Conservation (phyloP, 352 stramenopile genomes). For the Phytopythium oedochilum region DNA sequence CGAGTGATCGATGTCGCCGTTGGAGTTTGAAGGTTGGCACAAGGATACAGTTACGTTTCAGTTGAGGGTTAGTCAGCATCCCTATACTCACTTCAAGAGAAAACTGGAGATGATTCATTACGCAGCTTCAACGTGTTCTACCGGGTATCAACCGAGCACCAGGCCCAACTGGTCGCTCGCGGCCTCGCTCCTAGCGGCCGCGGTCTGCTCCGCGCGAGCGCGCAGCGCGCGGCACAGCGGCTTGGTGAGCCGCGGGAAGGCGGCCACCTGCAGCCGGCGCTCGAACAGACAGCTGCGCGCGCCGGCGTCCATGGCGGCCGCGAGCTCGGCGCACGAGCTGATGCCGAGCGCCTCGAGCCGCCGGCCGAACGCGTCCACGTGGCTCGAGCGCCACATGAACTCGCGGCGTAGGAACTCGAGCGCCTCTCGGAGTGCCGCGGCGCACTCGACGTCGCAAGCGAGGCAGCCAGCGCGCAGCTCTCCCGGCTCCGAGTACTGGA, state of each 20-base stretch:
- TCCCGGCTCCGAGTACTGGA: constrained; percentile 13
- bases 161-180: neutral
- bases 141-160: neutral
- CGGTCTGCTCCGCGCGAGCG: constrained; percentile 2
- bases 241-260: constrained; percentile 48
- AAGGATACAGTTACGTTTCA: neutral
- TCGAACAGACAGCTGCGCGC: constrained; percentile 31
- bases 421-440: constrained; percentile 16
- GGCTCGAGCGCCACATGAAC: constrained; percentile 36
- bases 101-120: neutral
- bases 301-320: constrained; percentile 16
- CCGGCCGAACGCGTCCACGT: constrained; percentile 26
- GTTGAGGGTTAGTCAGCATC: too few relatives aligned
- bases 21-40: neutral
- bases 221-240: constrained; percentile 31
- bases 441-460: constrained; percentile 20
- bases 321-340: constrained; percentile 35
- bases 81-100: too few relatives aligned
- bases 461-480: neutral
- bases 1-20: neutral
- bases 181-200: neutral
- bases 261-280: constrained; percentile 34
- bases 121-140: neutral
- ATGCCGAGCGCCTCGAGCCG: constrained; percentile 33
- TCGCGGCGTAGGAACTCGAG: constrained; percentile 29